These are phyloP conservation scores for Boeremia lycopersici DNA, from an alignment of 2,329 filamentous ascomycete species.

Conservation along the genomic window DNA sequence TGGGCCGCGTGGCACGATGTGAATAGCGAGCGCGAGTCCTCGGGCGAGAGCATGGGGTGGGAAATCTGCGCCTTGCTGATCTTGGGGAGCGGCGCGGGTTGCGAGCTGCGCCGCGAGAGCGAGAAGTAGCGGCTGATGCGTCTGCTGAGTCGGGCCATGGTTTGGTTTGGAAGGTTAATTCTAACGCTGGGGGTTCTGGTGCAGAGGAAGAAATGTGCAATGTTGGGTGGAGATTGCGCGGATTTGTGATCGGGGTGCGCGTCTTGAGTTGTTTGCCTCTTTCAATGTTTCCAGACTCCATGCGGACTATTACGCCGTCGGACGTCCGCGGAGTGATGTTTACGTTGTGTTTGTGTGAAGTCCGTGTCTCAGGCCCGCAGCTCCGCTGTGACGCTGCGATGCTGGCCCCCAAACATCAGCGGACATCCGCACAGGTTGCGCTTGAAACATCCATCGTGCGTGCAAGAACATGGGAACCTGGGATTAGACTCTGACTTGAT, in stretches of 20 bases:
- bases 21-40: background rate
- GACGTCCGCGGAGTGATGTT: background rate
- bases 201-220: background rate
- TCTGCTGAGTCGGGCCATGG: constrained; percentile 1
- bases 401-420: background rate
- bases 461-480: background rate
- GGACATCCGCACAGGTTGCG: background rate
- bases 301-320: background rate
- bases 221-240: background rate
- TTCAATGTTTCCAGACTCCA: background rate
- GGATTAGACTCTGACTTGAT: background rate
- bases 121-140: constrained; percentile 6
- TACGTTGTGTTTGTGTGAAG: background rate
- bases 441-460: background rate
- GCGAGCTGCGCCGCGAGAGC: background rate
- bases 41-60: background rate
- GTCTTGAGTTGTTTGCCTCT: background rate
- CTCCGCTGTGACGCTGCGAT: background rate
- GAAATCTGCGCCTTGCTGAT: constrained; percentile 2
- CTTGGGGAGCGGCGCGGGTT: background rate
- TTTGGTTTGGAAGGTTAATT: background rate
- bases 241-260: background rate
- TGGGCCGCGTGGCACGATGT: background rate
- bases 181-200: too few species aligned
- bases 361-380: background rate